Base-by-base conservation (phyloP, 2,329 filamentous ascomycete species). In the Xylariaceae sp. region DNA sequence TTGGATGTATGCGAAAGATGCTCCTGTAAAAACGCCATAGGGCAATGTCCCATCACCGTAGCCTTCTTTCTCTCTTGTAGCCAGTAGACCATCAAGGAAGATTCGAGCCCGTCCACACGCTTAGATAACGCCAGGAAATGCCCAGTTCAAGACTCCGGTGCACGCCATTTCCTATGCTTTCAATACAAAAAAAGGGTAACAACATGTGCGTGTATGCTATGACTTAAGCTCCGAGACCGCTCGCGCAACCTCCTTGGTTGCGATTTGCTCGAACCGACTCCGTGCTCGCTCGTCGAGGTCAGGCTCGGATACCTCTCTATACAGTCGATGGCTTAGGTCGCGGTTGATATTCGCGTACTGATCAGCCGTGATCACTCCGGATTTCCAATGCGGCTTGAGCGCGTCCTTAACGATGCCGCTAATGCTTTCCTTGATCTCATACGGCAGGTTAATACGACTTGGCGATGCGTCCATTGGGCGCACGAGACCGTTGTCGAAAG, bases 321-420 rank as follows among this genome's bases (percentile, higher is more conserved):
- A 98, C 42, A 98, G 70, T 65, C 83, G 85, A 41, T 88, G 83
- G 29, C 88, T 96, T 23, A 97, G 81, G 44, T 85, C 83, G 46
- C 88, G 82, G 59, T 97, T 97, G 64, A 97, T 95, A 40, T 80
- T 79, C 3, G 87, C 90, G 61, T 94, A 98, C 62, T 96, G 84
- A 43, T 95, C 86, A 51, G 88, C 86, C 13, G 82, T 88, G 46
- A 97, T 74, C 47, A 83, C 77, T 52, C 84, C 82, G 29, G 83
- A 83, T 46, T 81, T 76, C 70, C 90, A 97, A 50, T 88, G 77
- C 21, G 89, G 88, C 51, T 86, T 85, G 30, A 98, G 69, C 5
- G 85, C 87, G 29, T 74, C 70, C 48, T 87, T 85, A 51, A 97
- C 92, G 64, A 97, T 88, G 51, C 81, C 82, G 59, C 88, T 90